Base-by-base conservation (phyloP, 2,329 filamentous ascomycete genomes). In the Pseudocercospora musae region DNA sequence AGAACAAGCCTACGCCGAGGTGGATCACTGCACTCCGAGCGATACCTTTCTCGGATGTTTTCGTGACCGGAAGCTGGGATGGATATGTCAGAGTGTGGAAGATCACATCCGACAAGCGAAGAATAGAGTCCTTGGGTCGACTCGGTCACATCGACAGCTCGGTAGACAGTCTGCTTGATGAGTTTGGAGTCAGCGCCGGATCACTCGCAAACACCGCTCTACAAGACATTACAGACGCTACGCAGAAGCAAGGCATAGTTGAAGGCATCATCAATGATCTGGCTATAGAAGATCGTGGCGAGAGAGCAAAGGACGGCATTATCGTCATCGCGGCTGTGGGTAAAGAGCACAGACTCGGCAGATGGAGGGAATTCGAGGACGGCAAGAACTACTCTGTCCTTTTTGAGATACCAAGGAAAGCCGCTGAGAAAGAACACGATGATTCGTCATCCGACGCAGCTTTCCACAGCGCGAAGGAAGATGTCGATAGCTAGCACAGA, bases 21-120 rank as follows among this genome's bases (percentile, higher is more conserved):
- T 96, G 90, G 84, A 95, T 99, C 75, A 99, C 95, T 0, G 93
- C 94, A 5, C 81, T 99, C 48, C 83, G 88, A 54, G 89, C 91
- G 0, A 84, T 99, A 54, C 94, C 95, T 0, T 97, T 93, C 75
- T 94, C 92, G 4, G 92, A 99, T 72, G 81, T 96, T 56, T 86
- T 99, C 60, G 81, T 99, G 56, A 96, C 88, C 68, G 95, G 94
- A 31, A 96, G 92, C 77, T 99, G 94, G 93, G 95, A 96, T 74
- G 95, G 95, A 2, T 87, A 86, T 76, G 83, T 99, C 62, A 84
- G 94, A 55, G 89, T 89, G 4, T 99, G 95, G 95, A 87, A 84
- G 64, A 82, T 99, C 20, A 89, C 87, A 58, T 86, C 91, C 46
- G 94, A 97, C 75, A 95, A 93, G 78, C 86, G 86, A 75, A 87